phyloP scores from a whole-genome alignment of 2,329 filamentous ascomycete genomes.

The Grosmannia huntii region DNA sequence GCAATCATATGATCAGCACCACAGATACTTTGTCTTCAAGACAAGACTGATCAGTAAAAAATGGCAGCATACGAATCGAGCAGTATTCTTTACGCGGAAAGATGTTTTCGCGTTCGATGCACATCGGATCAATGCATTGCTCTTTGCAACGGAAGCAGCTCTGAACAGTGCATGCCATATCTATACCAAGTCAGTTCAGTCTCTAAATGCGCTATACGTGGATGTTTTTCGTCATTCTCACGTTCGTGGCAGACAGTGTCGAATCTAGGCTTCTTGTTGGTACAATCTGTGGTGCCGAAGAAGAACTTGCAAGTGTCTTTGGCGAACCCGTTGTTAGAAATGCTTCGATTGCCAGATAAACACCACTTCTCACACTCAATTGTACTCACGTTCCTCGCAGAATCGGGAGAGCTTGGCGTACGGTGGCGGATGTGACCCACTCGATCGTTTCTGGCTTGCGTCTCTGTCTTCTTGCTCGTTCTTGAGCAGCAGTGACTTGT shows the following conservation, averaged over 20 bases:
- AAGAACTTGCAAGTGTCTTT: slow-evolving; percentile 11
- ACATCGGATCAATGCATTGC: neutral
- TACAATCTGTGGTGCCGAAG: slow-evolving; percentile 3
- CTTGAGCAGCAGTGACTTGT: neutral
- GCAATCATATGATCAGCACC: neutral
- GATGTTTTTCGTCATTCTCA: neutral
- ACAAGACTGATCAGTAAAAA: neutral
- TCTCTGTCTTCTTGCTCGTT: neutral
- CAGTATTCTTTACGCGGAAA: slow-evolving; percentile 9
- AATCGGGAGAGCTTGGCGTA: neutral
- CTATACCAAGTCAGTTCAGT: neutral
- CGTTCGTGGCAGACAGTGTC: slow-evolving; percentile 6
- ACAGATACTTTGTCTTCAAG: neutral
- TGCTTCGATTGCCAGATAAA: too few species aligned
- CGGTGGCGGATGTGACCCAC: neutral
- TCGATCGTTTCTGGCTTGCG: too few species aligned
- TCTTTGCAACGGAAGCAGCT: slow-evolving; percentile 1
- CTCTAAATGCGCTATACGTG: neutral
- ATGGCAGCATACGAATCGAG: neutral
- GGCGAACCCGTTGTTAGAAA: neutral
- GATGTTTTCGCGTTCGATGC: neutral
- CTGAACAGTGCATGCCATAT: neutral
- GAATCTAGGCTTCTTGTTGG: neutral
- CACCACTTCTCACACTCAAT: neutral
- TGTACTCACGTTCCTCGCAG: neutral